Base-by-base conservation (phyloP, 495 filamentous ascomycete species). In the Letharia columbiana region DNA sequence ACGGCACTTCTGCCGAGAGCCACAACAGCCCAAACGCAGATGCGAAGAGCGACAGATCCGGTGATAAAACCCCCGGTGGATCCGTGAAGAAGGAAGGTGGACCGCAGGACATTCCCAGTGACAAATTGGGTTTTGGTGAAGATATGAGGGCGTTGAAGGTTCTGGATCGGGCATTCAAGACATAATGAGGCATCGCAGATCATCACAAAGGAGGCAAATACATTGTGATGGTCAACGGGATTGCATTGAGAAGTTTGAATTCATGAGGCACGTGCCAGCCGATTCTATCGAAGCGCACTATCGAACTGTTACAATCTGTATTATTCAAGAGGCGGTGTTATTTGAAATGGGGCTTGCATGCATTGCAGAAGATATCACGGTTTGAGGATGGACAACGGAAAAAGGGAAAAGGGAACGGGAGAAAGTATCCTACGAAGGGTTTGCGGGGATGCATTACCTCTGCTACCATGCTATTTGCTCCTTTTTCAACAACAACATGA, bases 101-200 rank as follows among this genome's bases (percentile, higher is more conserved):
- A 28, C 65, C 58, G 15, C 68, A 63, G 23, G 68, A 70, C 37
- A 70, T 70, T n/a, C 61, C 68, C 2, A 68, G 67, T 37, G 59
- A 68, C 45, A 70, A 70, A 39, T 12, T 63, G 17, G 68, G 68
- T 15, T 67, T 73, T 40, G 81, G 82, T 11, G 87, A 91, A 71
- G 88, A 91, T 67, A 81, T 82, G 69, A 76, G 86, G 61, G 86
- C 86, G 1, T 76, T 91, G 52, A 81, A 83, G 63, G 83, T 87
- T 61, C 75, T 92, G 60, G 85, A 92, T 72, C 77, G 69, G 39
- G 69, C 62, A 1, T 70, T 70, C 59, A 68, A 50, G 40, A 67
- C 66, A n/a, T 67, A 41, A 67, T 9, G 37, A 63, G 62, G 7
- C n/a, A 37, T 57, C 17, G 33, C 28, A 3, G 33, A 23, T 37